Base-by-base conservation (phyloP, 179 eudicot genomes). In the Kewa caespitosa region DNA sequence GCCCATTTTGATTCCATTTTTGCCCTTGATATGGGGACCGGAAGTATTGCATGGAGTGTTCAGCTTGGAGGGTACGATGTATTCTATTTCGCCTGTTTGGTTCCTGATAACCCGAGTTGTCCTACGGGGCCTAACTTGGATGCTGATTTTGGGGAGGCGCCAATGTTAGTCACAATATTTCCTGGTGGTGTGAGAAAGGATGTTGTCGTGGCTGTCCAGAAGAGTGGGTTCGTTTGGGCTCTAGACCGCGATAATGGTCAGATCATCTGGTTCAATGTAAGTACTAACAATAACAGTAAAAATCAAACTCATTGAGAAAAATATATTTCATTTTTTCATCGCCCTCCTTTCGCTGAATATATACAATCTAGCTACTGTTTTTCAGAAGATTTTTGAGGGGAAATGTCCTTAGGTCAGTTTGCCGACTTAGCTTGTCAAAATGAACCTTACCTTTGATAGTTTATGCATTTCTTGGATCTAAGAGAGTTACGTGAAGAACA, bases 51-150 rank as follows among this genome's bases (percentile, higher is more conserved):
- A 41, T 83, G 86, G 86, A 74, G 79, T 6, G 63, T 66, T 65
- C 81, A 83, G 42, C 75, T 83, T 37, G 86, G 86, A 36, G 86
- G 86, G 17, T 83, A 83, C 38, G 86, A 79, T 37, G 86, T 83
- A 33, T 83, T 74, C 66, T 83, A 76, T 43, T 80, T 79, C 8
- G 83, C 83, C 0, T 83, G 86, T 63, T 62, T 73, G 17, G 76
- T 50, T 31, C 90, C 90, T 2, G 67, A 69, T 41, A 90, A 83
- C 38, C 92, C 92, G 0, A 83, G 80, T 41, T 92, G 97, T 61
- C 97, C 97, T 14, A 88, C 85, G 1, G 97, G 97, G 8, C 97
- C 97, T 17, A 92, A 86, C 57, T 18, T 82, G 59, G 96, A 92
- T 63, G 96, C 97, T 2, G 96, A 92, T 60, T 92, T 92, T 66